These are phyloP conservation scores for Lodderomyces metapsilosis DNA, from an alignment of 1,139 yeast species.

Conservation along the genomic window DNA sequence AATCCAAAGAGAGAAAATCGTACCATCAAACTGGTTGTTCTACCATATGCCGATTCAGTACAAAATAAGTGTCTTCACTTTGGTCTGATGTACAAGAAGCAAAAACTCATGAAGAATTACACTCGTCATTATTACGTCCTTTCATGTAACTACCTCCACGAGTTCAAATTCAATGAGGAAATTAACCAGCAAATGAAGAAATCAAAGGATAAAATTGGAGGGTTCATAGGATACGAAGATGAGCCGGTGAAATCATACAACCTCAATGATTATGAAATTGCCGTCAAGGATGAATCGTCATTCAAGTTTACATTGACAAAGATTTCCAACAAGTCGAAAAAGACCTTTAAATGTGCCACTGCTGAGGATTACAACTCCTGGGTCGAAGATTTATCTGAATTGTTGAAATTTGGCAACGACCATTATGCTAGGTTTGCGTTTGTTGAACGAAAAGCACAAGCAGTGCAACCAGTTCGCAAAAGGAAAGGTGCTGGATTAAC, in stretches of 20 bases:
- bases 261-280: slow-evolving; percentile 37
- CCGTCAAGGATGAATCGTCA: slow-evolving; percentile 32
- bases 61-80: slow-evolving; percentile 47
- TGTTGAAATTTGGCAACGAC: slow-evolving; percentile 35
- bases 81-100: slow-evolving; percentile 44
- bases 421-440: slow-evolving; percentile 36
- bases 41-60: slow-evolving; percentile 40
- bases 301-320: slow-evolving; percentile 37
- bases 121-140: slow-evolving; percentile 38
- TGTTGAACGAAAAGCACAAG: slow-evolving; percentile 18
- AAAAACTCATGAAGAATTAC: slow-evolving; percentile 42
- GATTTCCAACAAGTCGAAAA: slow-evolving; percentile 28
- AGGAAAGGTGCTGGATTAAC: slow-evolving; percentile 1
- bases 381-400: slow-evolving; percentile 40
- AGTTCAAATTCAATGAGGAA: slow-evolving; percentile 37
- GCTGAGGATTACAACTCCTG: slow-evolving; percentile 32
- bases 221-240: slow-evolving; percentile 43
- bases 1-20: slow-evolving; percentile 33
- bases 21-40: slow-evolving; percentile 24
- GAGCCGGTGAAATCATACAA: slow-evolving; percentile 44
- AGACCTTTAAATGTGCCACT: slow-evolving; percentile 41
- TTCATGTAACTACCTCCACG: slow-evolving; percentile 47
- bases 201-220: slow-evolving; percentile 38
- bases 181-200: slow-evolving; percentile 7
- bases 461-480: background rate